Percentiles rank a stretch among this genome's conserved stretches.
Conservation (phyloP, 1,139 yeast genomes). For the Pneumocystis carinii region DNA sequence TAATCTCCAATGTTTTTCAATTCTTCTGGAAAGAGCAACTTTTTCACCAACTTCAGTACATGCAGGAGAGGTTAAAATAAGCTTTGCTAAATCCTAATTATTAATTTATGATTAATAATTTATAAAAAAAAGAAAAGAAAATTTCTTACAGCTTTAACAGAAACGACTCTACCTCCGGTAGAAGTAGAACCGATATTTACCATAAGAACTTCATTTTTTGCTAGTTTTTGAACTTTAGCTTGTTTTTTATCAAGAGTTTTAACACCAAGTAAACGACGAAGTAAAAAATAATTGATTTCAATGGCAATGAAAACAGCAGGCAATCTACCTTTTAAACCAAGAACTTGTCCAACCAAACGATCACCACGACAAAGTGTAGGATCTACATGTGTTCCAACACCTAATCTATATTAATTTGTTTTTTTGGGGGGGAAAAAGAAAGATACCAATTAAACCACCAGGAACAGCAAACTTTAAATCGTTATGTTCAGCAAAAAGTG, state of each 20-base stretch:
- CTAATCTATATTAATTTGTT: background rate
- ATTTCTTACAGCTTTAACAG: conserved; percentile 58
- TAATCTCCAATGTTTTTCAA: conserved; percentile 98
- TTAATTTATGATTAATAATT: background rate
- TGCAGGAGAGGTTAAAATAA: conserved; percentile 92
- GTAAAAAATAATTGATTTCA: conserved; percentile 89
- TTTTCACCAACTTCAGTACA: conserved; percentile 97
- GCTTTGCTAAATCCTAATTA: conserved; percentile 77
- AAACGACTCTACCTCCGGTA: conserved; percentile 96
- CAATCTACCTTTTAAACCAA: conserved; percentile 89
- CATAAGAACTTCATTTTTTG: conserved; percentile 92
- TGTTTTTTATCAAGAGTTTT: conserved; percentile 96
- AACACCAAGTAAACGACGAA: conserved; percentile 95
- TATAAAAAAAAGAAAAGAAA: background rate
- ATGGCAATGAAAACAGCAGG: conserved; percentile 95
- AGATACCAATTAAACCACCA: conserved; percentile 87
- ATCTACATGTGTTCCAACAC: conserved; percentile 93
- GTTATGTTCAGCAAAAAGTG: conserved; percentile 93
- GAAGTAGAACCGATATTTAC: conserved; percentile 98
- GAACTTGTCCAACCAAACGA: conserved; percentile 97
- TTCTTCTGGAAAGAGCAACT: conserved; percentile 97
- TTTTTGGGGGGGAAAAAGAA: background rate
- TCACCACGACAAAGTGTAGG: conserved; percentile 99
- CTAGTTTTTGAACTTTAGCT: conserved; percentile 90
- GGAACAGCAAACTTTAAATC: conserved; percentile 98